Conservation (phyloP, 2,329 filamentous ascomycete genomes). For the Xylariaceae sp. region DNA sequence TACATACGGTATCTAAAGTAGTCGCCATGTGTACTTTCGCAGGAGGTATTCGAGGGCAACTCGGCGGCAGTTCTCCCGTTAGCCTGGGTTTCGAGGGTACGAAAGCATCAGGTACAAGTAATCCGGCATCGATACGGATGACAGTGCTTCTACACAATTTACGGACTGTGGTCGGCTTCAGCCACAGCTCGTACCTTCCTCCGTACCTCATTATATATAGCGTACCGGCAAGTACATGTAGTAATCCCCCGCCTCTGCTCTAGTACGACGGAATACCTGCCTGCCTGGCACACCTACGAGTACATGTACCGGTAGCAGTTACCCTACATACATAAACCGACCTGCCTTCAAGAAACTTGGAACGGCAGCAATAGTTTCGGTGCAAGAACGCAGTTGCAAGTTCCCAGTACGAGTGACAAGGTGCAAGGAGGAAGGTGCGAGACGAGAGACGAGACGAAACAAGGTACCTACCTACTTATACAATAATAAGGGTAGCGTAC, state of each 20-base stretch:
- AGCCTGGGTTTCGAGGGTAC: too few species aligned
- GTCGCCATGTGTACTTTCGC: too few species aligned
- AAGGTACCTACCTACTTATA: neutral
- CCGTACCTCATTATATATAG: neutral
- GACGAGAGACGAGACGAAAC: neutral
- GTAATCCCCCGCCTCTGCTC: neutral
- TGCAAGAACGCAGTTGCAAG: neutral
- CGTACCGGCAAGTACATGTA: neutral
- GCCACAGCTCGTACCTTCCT: neutral
- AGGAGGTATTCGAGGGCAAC: too few species aligned
- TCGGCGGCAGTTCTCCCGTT: too few species aligned
- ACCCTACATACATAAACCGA: neutral
- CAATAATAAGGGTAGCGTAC: conserved; percentile 5
- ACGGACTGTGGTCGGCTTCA: neutral
- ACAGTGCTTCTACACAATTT: too few species aligned
- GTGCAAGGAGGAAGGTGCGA: neutral
- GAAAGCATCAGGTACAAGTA: too few species aligned
- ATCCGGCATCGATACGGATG: too few species aligned
- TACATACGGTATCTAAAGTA: too few species aligned
- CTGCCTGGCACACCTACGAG: neutral
- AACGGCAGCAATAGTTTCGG: neutral
- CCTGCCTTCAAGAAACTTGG: neutral
- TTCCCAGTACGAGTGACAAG: too few species aligned
- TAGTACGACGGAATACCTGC: neutral
- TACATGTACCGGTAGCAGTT: neutral